phyloP scores from a whole-genome alignment of 345 rosid species.

The Xanthoceras sorbifolium region DNA sequence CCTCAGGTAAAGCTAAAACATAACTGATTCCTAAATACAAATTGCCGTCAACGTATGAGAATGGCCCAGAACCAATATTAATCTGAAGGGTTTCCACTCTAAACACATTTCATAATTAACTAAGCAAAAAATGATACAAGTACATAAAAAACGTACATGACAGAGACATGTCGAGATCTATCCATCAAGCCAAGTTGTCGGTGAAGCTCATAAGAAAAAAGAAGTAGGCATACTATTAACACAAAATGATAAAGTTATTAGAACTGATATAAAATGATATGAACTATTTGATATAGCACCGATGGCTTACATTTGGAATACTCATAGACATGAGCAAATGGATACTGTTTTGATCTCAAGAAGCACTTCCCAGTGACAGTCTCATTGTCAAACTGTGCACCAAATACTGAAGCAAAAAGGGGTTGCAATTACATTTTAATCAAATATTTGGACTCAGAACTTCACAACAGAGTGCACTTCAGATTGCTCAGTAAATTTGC shows the following conservation, averaged over 20 bases:
- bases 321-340: conserved; percentile 61
- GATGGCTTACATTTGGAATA: conserved; percentile 74
- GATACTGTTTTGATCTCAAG: conserved; percentile 52
- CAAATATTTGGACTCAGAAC: neutral
- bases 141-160: conserved; percentile 54
- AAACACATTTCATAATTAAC: neutral
- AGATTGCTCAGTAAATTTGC: neutral
- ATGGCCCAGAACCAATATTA: neutral
- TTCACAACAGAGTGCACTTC: neutral
- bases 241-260: conserved; percentile 19
- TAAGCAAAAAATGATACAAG: neutral
- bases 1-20: conserved; percentile 1
- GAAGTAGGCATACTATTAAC: conserved; percentile 64
- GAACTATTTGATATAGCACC: neutral
- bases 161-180: conserved; percentile 56
- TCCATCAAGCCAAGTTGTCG: conserved; percentile 51
- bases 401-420: conserved; percentile 39
- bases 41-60: neutral
- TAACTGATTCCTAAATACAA: neutral
- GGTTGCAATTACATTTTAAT: neutral
- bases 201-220: conserved; percentile 81
- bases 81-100: neutral
- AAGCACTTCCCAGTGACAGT: conserved; percentile 58
- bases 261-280: conserved; percentile 15
- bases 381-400: conserved; percentile 54